phyloP scores from a whole-genome alignment of 371 early-diverging fungal genomes.

The Mortierella sp. region DNA sequence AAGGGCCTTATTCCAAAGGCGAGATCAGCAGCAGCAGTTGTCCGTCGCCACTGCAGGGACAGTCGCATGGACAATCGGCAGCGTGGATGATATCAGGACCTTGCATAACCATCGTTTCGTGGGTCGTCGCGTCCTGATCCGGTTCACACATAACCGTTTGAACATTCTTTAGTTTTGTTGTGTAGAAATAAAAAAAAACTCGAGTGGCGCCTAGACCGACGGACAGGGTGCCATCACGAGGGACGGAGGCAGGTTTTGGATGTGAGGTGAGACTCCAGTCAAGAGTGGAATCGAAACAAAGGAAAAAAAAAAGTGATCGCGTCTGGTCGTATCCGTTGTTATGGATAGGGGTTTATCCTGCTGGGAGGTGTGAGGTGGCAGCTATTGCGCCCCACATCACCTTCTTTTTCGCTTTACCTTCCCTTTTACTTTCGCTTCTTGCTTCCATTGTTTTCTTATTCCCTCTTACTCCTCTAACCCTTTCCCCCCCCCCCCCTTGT shows the following conservation, averaged over 20 bases:
- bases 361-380: background rate
- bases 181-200: background rate
- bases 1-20: slow-evolving; percentile 38
- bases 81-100: too few species aligned
- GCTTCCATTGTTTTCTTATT: too few species aligned
- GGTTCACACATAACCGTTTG: background rate
- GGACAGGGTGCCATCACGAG: background rate
- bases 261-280: slow-evolving; percentile 3
- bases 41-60: background rate
- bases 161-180: background rate
- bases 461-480: background rate
- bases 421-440: background rate
- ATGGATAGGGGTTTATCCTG: background rate
- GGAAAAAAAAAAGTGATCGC: background rate
- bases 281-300: background rate
- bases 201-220: background rate
- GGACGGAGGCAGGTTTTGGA: background rate
- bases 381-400: too few species aligned
- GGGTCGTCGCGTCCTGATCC: too few species aligned
- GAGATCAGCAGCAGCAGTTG: background rate
- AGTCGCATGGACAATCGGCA: too few species aligned
- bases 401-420: too few species aligned
- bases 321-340: background rate
- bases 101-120: too few species aligned
- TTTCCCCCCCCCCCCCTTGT: background rate